phyloP scores from a whole-genome alignment of 2,329 filamentous ascomycete species.

The Xylariaceae sp. region DNA sequence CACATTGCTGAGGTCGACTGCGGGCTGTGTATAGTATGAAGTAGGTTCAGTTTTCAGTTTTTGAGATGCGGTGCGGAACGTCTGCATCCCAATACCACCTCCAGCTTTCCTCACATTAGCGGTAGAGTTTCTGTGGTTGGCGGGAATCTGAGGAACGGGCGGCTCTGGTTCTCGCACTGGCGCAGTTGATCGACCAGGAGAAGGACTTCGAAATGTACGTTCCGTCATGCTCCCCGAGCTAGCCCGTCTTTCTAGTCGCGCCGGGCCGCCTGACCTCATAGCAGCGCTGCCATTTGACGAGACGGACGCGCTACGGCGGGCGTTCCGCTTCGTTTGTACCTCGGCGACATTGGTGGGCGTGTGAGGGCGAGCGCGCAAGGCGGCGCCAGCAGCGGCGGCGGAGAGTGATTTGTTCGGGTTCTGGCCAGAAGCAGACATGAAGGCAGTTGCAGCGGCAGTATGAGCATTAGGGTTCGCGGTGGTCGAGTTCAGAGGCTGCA shows the following conservation, averaged over 20 bases:
- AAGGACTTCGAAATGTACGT: slow-evolving; percentile 80
- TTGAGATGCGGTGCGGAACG: slow-evolving; percentile 54
- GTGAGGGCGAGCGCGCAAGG: slow-evolving; percentile 73
- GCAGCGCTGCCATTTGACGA: slow-evolving; percentile 58
- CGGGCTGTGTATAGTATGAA: slow-evolving; percentile 49
- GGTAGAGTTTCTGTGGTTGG: slow-evolving; percentile 30
- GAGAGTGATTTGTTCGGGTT: slow-evolving; percentile 66
- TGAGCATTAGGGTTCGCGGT: slow-evolving; percentile 72
- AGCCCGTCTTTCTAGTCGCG: slow-evolving; percentile 57
- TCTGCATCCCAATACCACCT: slow-evolving; percentile 40
- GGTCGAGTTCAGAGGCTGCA: slow-evolving; percentile 60
- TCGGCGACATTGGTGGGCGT: slow-evolving; percentile 77
- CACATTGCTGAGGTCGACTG: slow-evolving; percentile 44
- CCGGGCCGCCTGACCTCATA: slow-evolving; percentile 34
- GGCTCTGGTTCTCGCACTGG: slow-evolving; percentile 53
- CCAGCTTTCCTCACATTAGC: slow-evolving; percentile 40
- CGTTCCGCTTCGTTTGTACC: slow-evolving; percentile 83
- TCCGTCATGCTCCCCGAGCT: slow-evolving; percentile 85
- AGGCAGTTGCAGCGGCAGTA: slow-evolving; percentile 78
- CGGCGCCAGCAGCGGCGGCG: slow-evolving; percentile 81
- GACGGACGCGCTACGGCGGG: slow-evolving; percentile 67
- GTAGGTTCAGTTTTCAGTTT: slow-evolving; percentile 42
- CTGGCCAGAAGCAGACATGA: slow-evolving; percentile 61
- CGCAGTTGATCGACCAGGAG: slow-evolving; percentile 48
- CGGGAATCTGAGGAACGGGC: slow-evolving; percentile 72